These are phyloP conservation scores for Starmerella sp. DNA, from an alignment of 805 yeast genomes.

Conservation along the genomic window DNA sequence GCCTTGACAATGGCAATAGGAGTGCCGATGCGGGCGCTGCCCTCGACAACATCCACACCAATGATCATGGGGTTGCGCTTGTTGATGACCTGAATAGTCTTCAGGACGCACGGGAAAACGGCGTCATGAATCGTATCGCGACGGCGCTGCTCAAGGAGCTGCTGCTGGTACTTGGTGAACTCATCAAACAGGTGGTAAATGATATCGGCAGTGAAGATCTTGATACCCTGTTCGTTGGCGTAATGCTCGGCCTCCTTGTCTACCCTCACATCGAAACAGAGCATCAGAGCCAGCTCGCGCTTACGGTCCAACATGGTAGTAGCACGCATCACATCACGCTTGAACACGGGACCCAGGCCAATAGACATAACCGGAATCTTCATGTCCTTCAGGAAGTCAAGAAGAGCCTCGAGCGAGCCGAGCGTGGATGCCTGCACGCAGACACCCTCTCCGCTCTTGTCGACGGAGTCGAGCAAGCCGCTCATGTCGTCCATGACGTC, in stretches of 20 bases:
- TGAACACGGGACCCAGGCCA: slow-evolving; percentile 95
- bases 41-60: slow-evolving; percentile 95
- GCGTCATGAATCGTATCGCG: slow-evolving; percentile 80
- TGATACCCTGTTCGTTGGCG: slow-evolving; percentile 85
- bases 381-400: slow-evolving; percentile 95
- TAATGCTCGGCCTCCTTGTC: slow-evolving; percentile 98
- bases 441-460: slow-evolving; percentile 91
- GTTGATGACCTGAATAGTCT: slow-evolving; percentile 91
- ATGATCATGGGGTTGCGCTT: slow-evolving; percentile 98
- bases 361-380: slow-evolving; percentile 98
- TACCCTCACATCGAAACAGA: slow-evolving; percentile 93
- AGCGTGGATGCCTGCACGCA: slow-evolving; percentile 96
- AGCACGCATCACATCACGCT: slow-evolving; percentile 97
- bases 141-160: slow-evolving; percentile 81
- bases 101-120: slow-evolving; percentile 87
- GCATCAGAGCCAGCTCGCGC: slow-evolving; percentile 91
- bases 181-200: slow-evolving; percentile 94
- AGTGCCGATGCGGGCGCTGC: slow-evolving; percentile 79
- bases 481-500: slow-evolving; percentile 98
- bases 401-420: slow-evolving; percentile 93
- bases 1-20: slow-evolving; percentile 89
- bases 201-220: slow-evolving; percentile 89
- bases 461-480: slow-evolving; percentile 87
- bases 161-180: slow-evolving; percentile 82
- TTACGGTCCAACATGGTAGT: slow-evolving; percentile 94